Conservation (phyloP, 164 flowering plant genomes). For the Protea cynaroides region DNA sequence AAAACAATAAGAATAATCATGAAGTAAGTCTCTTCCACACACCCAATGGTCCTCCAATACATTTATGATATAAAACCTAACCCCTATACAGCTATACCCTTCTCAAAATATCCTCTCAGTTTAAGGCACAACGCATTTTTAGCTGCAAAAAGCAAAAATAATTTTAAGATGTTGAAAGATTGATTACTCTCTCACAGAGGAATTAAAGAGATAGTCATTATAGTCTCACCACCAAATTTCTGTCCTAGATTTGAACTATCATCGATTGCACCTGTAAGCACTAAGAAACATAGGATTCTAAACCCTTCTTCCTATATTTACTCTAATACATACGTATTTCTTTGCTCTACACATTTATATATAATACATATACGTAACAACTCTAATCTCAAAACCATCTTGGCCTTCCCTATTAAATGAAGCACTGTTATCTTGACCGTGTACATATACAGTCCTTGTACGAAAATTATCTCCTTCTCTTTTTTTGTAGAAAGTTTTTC, state of each 20-base stretch:
- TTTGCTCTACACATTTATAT: too few relatives aligned
- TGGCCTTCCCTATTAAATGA: too few relatives aligned
- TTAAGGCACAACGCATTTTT: slow-evolving; percentile 6
- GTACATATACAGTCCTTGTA: too few relatives aligned
- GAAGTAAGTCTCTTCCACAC: not conserved
- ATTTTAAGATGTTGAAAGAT: not conserved
- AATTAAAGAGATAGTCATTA: slow-evolving; percentile 28
- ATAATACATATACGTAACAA: too few relatives aligned
- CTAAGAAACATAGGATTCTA: too few relatives aligned
- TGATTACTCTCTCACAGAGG: not conserved
- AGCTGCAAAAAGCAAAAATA: slow-evolving; percentile 12
- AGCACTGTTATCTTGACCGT: too few relatives aligned
- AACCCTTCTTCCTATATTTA: too few relatives aligned
- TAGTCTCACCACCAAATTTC: slow-evolving; percentile 22
- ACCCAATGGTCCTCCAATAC: not conserved
- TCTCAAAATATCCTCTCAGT: not conserved
- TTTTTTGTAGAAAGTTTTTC: too few relatives aligned
- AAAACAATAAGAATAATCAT: slow-evolving; percentile 2
- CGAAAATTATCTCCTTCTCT: too few relatives aligned
- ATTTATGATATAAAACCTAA: slow-evolving; percentile 19
- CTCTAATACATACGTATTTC: too few relatives aligned
- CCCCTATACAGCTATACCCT: slow-evolving; percentile 5
- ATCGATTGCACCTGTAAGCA: slow-evolving; percentile 6
- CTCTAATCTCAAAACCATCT: too few relatives aligned
- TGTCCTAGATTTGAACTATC: not conserved